Evolutionary conservation across 1,284 basidiomycete species (phyloP), one percentile per base, ranked within the genome.

Genomic region (Trichosporon sp.): DNA sequence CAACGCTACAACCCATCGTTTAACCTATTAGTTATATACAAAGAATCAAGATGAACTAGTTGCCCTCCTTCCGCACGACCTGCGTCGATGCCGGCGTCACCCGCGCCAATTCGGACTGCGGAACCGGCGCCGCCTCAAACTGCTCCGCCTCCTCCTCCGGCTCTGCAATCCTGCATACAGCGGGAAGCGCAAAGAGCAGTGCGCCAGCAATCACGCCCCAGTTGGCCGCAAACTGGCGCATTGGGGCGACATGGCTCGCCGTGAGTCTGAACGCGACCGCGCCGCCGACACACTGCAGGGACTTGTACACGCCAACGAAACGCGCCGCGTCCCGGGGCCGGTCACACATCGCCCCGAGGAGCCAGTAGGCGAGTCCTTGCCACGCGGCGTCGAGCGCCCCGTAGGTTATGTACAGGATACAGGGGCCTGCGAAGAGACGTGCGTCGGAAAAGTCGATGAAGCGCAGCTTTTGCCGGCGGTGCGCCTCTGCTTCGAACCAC

Each of bases 311-410:
- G 16, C 74, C 76, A 48, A 76, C 73, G n/a, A 71, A 73, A 46
- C 71, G 66, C 6, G 71, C 76, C 2, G 76, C 76, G 51, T 73
- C 70, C 35, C 73, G 71, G 37, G 76, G 74, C 10, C 72, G 73
- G 65, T 71, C 72, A 68, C 75, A 77, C 10, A 75, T 67, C 12
- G 75, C 72, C 19, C 77, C 76, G 56, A 78, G 75, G 46, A 77
- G 66, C 78, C 75, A 76, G 72, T 79, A 81, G 5, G 73, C 71
- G 59, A 75, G 80, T 26, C 79, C 79, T 43, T 82, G 81, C 77
- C 80, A 82, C 32, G 79, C 70, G 1, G 81, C 76, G 59, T 83
- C 81, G 70, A 78, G 72, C 63, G 77, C 70, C 10, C 81, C 81
- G 73, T 80, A 78, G 67, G 77, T 76, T 51, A 80, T 73, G 74